Evolutionary conservation across 441 rosid genomes (phyloP).

Genomic region (Melastoma candidum): DNA sequence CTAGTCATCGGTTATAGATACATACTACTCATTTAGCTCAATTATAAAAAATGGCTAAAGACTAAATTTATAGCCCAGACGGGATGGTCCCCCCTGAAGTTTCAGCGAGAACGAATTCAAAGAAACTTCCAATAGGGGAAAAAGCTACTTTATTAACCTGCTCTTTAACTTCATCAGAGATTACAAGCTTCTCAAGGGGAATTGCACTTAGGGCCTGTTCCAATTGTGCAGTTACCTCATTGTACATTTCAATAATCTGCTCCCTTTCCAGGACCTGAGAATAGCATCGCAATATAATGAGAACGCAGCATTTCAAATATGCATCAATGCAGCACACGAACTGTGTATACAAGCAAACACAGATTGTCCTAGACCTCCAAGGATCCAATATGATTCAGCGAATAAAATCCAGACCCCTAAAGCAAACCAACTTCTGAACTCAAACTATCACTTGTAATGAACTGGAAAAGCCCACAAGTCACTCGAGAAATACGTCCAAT

Average conservation of each 20-base stretch:
- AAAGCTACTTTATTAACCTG: slow-evolving; percentile 37
- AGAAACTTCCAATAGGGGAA: neutral
- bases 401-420: too few relatives aligned
- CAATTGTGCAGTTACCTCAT: slow-evolving; percentile 53
- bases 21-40: too few relatives aligned
- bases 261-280: slow-evolving; percentile 82
- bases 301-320: neutral
- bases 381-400: too few relatives aligned
- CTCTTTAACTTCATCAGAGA: slow-evolving; percentile 91
- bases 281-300: slow-evolving; percentile 7
- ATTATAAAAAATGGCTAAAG: too few relatives aligned
- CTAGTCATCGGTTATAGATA: too few relatives aligned
- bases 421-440: too few relatives aligned
- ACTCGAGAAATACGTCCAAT: too few relatives aligned
- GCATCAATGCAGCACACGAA: neutral
- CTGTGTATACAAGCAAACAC: neutral
- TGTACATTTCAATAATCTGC: slow-evolving; percentile 47
- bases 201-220: slow-evolving; percentile 69
- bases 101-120: neutral
- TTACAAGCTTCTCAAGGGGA: slow-evolving; percentile 59
- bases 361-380: too few relatives aligned
- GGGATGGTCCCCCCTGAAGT: neutral
- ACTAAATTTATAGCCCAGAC: too few relatives aligned
- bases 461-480: too few relatives aligned
- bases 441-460: too few relatives aligned